Evolutionary conservation across 2,329 filamentous ascomycete genomes (phyloP).

Genomic region (Microdochium trichocladiopsis): DNA sequence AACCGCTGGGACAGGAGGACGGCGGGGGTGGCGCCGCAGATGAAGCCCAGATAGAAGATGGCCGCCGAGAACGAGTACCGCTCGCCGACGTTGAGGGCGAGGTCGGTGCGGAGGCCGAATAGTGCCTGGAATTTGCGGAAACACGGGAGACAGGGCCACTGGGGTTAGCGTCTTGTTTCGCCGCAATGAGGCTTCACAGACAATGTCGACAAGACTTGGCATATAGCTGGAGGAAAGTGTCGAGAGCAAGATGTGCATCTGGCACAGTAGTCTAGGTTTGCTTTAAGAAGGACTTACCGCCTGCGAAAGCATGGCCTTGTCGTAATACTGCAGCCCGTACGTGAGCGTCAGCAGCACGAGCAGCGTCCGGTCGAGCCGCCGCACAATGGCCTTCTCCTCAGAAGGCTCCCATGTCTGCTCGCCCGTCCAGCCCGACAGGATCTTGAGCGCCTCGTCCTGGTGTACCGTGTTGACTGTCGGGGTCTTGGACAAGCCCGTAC

Average conservation of each 20-base stretch:
- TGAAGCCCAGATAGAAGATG: conserved; percentile 42
- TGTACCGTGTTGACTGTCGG: conserved; percentile 23
- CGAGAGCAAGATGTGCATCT: too few species aligned
- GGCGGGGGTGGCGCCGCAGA: conserved; percentile 37
- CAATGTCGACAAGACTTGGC: too few species aligned
- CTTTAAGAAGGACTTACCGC: too few species aligned
- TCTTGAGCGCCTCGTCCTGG: conserved; percentile 29
- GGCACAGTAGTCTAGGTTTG: too few species aligned
- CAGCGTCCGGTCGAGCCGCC: conserved; percentile 32
- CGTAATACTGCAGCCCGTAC: conserved; percentile 39
- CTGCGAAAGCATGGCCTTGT: conserved; percentile 46
- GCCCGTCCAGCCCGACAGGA: conserved; percentile 32
- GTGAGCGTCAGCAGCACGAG: conserved; percentile 38
- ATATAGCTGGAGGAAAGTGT: too few species aligned
- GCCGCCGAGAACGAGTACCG: conserved; percentile 34
- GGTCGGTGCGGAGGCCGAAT: conserved; percentile 31
- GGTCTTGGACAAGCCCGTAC: background rate
- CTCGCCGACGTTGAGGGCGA: conserved; percentile 28
- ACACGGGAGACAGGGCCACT: too few species aligned
- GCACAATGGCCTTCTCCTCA: conserved; percentile 32
- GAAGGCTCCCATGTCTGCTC: conserved; percentile 13
- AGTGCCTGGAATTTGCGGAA: too few species aligned
- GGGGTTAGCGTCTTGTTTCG: too few species aligned
- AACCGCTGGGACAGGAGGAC: conserved; percentile 31
- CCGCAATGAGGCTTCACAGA: too few species aligned